Evolutionary conservation across 305 asterid genomes (phyloP), one percentile per base, ranked within the genome.

Genomic region (Fraxinus greggii): DNA sequence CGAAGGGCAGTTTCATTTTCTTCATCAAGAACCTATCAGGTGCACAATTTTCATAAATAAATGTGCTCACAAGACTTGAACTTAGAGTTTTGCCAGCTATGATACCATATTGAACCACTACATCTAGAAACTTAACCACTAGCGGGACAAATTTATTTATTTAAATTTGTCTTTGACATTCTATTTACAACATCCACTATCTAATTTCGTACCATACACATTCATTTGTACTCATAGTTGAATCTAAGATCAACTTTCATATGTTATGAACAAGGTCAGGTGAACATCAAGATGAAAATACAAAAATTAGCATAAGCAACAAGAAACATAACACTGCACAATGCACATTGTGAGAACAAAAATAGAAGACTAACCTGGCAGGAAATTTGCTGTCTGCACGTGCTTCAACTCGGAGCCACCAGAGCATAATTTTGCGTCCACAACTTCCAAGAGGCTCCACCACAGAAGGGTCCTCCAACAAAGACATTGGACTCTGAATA

Each of bases 371-470:
- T 84, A 86, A 95, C 98, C 98, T 88, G 65, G 97, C 89, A 82
- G 98, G 98, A 81, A 95, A 95, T 88, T 91, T 93, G 91, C 97
- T 93, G 85, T 95, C 98, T 29, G 98, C 90, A 78, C 95, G 90
- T 5, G 99, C 98, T 88, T 96, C 99, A 74, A 96, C 98, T 29
- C 97, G 98, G 75, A 93, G 91, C 98, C 98, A 93, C 98, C 98
- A 95, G 75, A 93, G 85, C 94, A 93, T 81, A 56, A 95, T 85
- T 84, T 90, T 95, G 54, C 91, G 92, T 40, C 98, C 98, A 75
- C 98, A 93, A 81, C 88, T 91, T 73, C 98, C 98, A 33, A 95
- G 97, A 84, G 98, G 98, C 86, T 95, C 97, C 80, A 93, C 95
- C 29, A 88, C 86, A 19, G 98, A 90, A 82, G 88, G 80, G 82